These are phyloP conservation scores for Xylaria flabelliformis DNA, from an alignment of 495 filamentous ascomycete genomes.

Conservation along the genomic window DNA sequence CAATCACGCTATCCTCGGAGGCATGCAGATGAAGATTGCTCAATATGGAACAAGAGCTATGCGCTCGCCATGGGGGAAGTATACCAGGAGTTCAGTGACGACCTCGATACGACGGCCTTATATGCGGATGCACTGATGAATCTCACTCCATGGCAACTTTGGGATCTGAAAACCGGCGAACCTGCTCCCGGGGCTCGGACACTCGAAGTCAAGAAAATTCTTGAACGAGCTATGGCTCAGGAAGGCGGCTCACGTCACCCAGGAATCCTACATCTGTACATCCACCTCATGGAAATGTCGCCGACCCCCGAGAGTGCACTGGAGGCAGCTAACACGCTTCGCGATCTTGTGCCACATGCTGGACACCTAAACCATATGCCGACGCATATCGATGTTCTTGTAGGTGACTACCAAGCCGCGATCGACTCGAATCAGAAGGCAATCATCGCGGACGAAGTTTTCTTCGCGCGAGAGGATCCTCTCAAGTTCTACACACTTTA, in stretches of 20 bases:
- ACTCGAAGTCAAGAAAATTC: conserved; percentile 59
- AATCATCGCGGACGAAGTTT: conserved; percentile 67
- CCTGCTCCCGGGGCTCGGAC: conserved; percentile 61
- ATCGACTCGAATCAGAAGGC: conserved; percentile 67
- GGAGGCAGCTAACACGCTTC: conserved; percentile 62
- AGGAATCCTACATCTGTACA: conserved; percentile 71
- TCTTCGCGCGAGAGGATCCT: conserved; percentile 55
- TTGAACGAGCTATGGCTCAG: conserved; percentile 59
- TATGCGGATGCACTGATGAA: conserved; percentile 75
- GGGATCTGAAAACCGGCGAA: conserved; percentile 65
- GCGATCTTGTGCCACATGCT: conserved; percentile 67
- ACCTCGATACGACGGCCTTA: conserved; percentile 66
- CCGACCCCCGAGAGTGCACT: conserved; percentile 63
- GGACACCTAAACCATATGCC: conserved; percentile 81
- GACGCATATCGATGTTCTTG: conserved; percentile 69
- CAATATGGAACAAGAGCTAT: conserved; percentile 62
- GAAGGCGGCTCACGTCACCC: conserved; percentile 58
- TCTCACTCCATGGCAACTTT: conserved; percentile 70
- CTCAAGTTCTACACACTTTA: conserved; percentile 74
- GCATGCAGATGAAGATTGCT: conserved; percentile 48
- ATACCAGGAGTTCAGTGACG: conserved; percentile 58
- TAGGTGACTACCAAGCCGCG: conserved; percentile 68
- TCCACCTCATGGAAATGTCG: conserved; percentile 80
- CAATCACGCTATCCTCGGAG: conserved; percentile 60
- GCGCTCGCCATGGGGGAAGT: conserved; percentile 66